Evolutionary conservation across 306 rosid species (phyloP).

Genomic region (Quercus parvula): DNA sequence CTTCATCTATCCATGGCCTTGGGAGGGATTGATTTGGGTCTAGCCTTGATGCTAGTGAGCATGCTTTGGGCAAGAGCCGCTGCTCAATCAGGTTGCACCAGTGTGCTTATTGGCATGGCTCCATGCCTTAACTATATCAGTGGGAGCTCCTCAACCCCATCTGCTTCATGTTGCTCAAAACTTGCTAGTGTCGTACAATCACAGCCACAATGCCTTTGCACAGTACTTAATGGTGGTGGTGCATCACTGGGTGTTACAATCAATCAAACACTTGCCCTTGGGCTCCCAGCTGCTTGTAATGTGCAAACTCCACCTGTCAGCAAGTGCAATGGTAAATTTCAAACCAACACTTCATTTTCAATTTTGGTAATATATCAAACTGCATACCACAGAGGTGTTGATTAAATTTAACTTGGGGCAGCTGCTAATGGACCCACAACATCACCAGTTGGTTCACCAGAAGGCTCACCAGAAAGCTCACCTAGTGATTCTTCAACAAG

Average conservation of each 20-base stretch:
- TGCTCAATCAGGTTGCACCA: slow-evolving; percentile 13
- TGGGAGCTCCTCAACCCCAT: slow-evolving; percentile 14
- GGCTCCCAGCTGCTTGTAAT: slow-evolving; percentile 21
- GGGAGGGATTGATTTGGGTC: neutral
- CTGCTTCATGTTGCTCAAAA: slow-evolving; percentile 24
- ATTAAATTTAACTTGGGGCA: neutral
- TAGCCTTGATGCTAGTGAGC: slow-evolving; percentile 15
- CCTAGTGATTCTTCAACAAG: neutral
- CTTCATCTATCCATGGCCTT: neutral
- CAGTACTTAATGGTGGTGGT: slow-evolving; percentile 15
- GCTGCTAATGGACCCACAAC: slow-evolving; percentile 2
- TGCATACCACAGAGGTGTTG: neutral
- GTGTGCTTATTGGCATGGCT: slow-evolving; percentile 18
- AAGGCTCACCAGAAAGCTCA: neutral
- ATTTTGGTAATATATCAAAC: neutral
- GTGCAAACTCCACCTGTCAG: slow-evolving; percentile 17
- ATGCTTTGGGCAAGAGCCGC: slow-evolving; percentile 1
- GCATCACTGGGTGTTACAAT: slow-evolving; percentile 9
- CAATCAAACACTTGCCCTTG: slow-evolving; percentile 24
- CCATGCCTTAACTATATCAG: slow-evolving; percentile 17
- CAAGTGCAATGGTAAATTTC: slow-evolving; percentile 5
- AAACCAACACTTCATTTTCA: neutral
- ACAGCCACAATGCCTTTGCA: slow-evolving; percentile 15
- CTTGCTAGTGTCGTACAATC: slow-evolving; percentile 1
- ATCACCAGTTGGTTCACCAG: slow-evolving; percentile 18